Evolutionary conservation across 208 protist genomes (phyloP), one percentile per base, ranked within the genome.

Genomic region (Acanthamoeba triangularis): DNA sequence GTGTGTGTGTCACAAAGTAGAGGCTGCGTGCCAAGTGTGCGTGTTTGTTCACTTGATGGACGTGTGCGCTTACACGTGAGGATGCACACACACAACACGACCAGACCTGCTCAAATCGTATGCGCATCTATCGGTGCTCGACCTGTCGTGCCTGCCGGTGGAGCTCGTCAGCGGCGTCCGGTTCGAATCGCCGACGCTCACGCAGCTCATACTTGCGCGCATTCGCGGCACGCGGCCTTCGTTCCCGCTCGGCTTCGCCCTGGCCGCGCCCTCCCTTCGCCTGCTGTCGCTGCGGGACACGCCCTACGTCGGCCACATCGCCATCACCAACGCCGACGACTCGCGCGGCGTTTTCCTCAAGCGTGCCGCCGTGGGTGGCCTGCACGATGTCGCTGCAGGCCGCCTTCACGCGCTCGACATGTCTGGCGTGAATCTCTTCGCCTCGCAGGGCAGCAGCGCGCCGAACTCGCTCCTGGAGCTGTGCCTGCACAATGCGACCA

Each of bases 51-150:
- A 61, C 20, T 1, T 61, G 1, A 61, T 6, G 54, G 37, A 41
- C 3, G 37, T 41, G 37, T 41, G 37, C 37, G 37, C 37, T 41
- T 41, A 41, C 37, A 41, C 54, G 54, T 23, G 3, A 1, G 54
- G n/a, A n/a, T 67, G 23, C 3, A 5, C 28, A 5, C 61, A 67
- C 16, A 41, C 37, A 41, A 41, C 37, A 41, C 37, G 2, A 4
- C 37, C 65, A 74, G 74, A 52, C 18, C 30, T 82, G 74, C 74
- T 82, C 37, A 82, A 82, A 33, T 82, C 74, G 74, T 82, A 47
- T 28, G 18, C 74, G 74, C 74, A 49, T 33, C 74, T 82, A 1
- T 54, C 74, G 41, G 74, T 82, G 41, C 74, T 82, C 28, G 74
- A 82, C 41, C 41, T 82, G 74, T 82, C 74, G 7, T 10, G 74